phyloP scores from a whole-genome alignment of 2,329 filamentous ascomycete genomes.

The Cladosporium sp. region DNA sequence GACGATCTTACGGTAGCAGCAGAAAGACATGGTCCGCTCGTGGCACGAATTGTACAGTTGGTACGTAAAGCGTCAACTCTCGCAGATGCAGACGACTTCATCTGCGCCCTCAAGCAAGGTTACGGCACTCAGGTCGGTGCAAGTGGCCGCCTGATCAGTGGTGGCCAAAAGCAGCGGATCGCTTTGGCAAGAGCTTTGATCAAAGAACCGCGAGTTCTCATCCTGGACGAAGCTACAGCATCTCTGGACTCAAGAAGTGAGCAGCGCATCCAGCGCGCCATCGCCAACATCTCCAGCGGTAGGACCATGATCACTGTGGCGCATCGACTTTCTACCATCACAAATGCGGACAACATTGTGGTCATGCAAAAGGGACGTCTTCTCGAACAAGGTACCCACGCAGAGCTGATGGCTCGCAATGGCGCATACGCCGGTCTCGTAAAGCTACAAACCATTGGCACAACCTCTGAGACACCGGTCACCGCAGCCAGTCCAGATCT shows the following conservation, averaged over 20 bases:
- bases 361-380: conserved; percentile 47
- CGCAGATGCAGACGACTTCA: conserved; percentile 63
- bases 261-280: conserved; percentile 33
- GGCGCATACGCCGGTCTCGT: conserved; percentile 48
- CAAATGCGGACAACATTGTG: conserved; percentile 39
- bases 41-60: conserved; percentile 80
- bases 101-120: conserved; percentile 47
- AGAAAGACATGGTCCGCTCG: conserved; percentile 20
- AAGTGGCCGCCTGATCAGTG: conserved; percentile 27
- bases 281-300: conserved; percentile 29
- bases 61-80: conserved; percentile 84
- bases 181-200: conserved; percentile 45
- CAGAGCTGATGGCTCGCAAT: conserved; percentile 38
- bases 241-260: conserved; percentile 40
- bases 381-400: conserved; percentile 47
- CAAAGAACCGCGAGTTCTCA: conserved; percentile 43
- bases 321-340: conserved; percentile 39
- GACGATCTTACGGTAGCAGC: conserved; percentile 45
- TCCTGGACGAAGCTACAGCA: conserved; percentile 49
- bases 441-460: conserved; percentile 38
- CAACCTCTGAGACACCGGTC: not conserved
- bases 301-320: conserved; percentile 43
- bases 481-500: not conserved
- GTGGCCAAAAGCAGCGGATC: conserved; percentile 42
- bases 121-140: conserved; percentile 47